Conservation (phyloP, 1,284 basidiomycete genomes). For the Tilletia walkeri region DNA sequence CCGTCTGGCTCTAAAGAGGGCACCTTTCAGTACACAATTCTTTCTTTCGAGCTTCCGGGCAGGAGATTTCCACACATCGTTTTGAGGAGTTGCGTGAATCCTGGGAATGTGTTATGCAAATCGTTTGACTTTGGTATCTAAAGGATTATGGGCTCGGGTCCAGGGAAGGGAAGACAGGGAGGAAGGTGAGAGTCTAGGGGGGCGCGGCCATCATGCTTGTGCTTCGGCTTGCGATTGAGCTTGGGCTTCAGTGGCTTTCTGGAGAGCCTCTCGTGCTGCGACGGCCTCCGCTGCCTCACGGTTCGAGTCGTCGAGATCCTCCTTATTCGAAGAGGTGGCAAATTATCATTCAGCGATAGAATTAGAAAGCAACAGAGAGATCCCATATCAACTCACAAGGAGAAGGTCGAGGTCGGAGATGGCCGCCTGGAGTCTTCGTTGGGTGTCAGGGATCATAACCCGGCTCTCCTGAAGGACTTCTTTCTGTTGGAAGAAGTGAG, state of each 20-base stretch:
- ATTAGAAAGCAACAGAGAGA: background rate
- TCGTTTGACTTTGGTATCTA: background rate
- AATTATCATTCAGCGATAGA: background rate
- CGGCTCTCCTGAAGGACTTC: conserved; percentile 12
- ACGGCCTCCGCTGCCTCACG: background rate
- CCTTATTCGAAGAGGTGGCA: background rate
- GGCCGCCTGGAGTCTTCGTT: background rate
- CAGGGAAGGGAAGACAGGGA: background rate
- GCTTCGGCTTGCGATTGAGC: background rate
- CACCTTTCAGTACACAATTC: background rate
- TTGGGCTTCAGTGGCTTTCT: background rate
- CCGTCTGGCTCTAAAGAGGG: background rate
- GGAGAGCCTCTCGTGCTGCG: conserved; percentile 1
- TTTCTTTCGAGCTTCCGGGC: background rate
- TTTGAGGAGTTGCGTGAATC: background rate
- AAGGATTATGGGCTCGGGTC: background rate
- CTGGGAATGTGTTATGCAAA: background rate
- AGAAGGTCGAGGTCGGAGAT: conserved; percentile 10
- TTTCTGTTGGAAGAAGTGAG: conserved; percentile 2
- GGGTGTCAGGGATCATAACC: conserved; percentile 13
- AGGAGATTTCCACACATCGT: too few species aligned
- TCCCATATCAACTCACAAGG: conserved; percentile 6
- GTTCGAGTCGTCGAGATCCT: background rate
- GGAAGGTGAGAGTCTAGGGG: background rate
- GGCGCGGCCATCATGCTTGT: too few species aligned